Evolutionary conservation across 177 flowering plant genomes (phyloP).

Genomic region (Vitis hybrid): DNA sequence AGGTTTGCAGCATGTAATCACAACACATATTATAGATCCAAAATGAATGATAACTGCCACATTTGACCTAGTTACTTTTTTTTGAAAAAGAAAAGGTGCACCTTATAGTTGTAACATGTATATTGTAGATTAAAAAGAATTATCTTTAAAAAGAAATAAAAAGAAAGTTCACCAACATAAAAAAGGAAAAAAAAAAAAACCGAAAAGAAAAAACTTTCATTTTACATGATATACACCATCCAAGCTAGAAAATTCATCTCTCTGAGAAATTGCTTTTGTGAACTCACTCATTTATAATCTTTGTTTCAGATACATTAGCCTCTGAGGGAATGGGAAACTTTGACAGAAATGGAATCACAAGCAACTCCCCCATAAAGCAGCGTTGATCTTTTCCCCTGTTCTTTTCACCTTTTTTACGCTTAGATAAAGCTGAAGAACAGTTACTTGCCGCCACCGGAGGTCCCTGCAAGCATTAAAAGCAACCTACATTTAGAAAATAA

Average conservation of each 20-base stretch:
- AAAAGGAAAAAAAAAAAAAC: too few species aligned
- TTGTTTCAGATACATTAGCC: constrained; percentile 27
- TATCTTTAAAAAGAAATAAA: too few species aligned
- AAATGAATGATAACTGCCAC: not conserved
- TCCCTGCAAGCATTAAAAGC: constrained; percentile 43
- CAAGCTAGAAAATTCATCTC: too few species aligned
- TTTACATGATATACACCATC: too few species aligned
- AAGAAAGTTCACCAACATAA: too few species aligned
- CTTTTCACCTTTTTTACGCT: constrained; percentile 77
- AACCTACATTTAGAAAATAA: not conserved
- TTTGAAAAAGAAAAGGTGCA: too few species aligned
- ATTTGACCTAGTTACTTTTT: too few species aligned
- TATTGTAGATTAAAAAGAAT: too few species aligned
- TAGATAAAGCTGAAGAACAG: constrained; percentile 38
- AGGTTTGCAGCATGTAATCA: not conserved
- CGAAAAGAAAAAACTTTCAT: too few species aligned
- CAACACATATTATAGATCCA: not conserved
- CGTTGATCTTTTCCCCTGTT: constrained; percentile 40
- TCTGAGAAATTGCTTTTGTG: not conserved
- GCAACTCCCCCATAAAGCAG: constrained; percentile 60
- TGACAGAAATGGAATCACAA: constrained; percentile 77
- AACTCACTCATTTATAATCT: constrained; percentile 50
- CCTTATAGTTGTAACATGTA: too few species aligned
- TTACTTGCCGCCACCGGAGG: constrained; percentile 43
- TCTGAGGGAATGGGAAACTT: constrained; percentile 66